Evolutionary conservation across 768 basidiomycete genomes (phyloP).

Genomic region (Lactarius hengduanensis): DNA sequence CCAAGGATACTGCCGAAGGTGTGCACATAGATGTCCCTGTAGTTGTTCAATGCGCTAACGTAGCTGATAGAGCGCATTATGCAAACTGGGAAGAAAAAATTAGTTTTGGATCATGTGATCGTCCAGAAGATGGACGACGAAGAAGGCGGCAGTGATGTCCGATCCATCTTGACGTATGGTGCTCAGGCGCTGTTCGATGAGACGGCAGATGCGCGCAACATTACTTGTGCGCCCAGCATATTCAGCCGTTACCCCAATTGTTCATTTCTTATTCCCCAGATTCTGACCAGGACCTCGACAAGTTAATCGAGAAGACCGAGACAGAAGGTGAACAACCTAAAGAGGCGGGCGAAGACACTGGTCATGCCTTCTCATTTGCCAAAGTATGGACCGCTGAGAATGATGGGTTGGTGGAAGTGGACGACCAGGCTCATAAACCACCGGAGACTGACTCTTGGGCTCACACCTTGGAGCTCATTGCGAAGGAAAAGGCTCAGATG

Average conservation of each 20-base stretch:
- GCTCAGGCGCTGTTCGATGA: conserved; percentile 82
- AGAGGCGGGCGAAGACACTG: conserved; percentile 46
- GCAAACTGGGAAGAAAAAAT: conserved; percentile 92
- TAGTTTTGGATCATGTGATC: conserved; percentile 91
- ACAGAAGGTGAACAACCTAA: conserved; percentile 58
- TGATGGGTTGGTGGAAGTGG: conserved; percentile 65
- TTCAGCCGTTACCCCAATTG: neutral
- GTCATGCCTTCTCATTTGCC: conserved; percentile 77
- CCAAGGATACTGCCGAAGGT: conserved; percentile 93
- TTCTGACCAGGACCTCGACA: conserved; percentile 78
- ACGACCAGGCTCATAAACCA: conserved; percentile 45
- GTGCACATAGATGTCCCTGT: conserved; percentile 9
- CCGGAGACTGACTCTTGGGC: conserved; percentile 79
- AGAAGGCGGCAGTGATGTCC: conserved; percentile 71
- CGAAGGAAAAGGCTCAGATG: conserved; percentile 45
- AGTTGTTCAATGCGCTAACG: neutral
- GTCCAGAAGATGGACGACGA: conserved; percentile 94
- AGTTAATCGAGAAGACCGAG: conserved; percentile 83
- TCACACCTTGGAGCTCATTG: conserved; percentile 55
- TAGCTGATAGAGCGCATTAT: conserved; percentile 73
- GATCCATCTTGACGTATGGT: conserved; percentile 86
- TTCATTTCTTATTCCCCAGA: conserved; percentile 43
- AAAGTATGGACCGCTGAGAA: conserved; percentile 89
- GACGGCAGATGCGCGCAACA: conserved; percentile 57
- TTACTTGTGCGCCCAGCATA: conserved; percentile 49